Base-by-base conservation (phyloP, 2,329 filamentous ascomycete genomes). In the Xylaria sp. region DNA sequence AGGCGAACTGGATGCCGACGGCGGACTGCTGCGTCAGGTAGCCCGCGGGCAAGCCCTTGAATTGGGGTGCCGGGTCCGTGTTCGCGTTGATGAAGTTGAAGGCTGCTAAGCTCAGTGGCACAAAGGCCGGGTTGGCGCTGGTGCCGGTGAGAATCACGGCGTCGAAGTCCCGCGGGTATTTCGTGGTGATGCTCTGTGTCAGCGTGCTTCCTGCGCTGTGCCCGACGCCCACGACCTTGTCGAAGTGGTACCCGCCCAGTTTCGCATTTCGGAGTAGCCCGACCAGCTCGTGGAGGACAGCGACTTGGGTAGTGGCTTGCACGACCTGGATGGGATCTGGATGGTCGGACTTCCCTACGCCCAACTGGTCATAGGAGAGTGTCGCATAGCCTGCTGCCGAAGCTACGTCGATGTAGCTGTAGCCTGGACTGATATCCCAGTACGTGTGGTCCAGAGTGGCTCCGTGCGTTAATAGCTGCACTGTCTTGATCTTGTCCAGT, bases 291-390 rank as follows among this genome's bases (percentile, higher is more conserved):
- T 81, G 78, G 4, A 75, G 74, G 60, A 83, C 77, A 28, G 78
- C 79, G 65, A 80, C 74, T 65, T 83, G 78, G 28, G 81, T 63
- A 23, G 77, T 74, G 8, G 76, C 76, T 71, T 83, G 81, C 32
- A 83, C 79, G 54, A 76, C 74, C 50, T 80, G 74, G 55, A 81
- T 73, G 12, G 80, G 77, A 65, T 83, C 81, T 7, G 81, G 79
- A 58, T 81, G 80, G 54, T 76, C 74, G 28, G 80, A 82, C 9
- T 66, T 67, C 1, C 81, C 82, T 1, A 77, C 76, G 37, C 81
- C 82, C 10, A 84, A 78, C 59, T 82, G 81, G 72, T 83, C 81
- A 74, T 82, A 83, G 63, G 77, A 78, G 75, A 83, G 79, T 1
- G 81, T 81, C 2, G 80, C 78, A 72, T 81, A 81, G 65, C 79